These are phyloP conservation scores for Cordyceps javanica DNA, from an alignment of 2,329 filamentous ascomycete genomes.

Conservation along the genomic window DNA sequence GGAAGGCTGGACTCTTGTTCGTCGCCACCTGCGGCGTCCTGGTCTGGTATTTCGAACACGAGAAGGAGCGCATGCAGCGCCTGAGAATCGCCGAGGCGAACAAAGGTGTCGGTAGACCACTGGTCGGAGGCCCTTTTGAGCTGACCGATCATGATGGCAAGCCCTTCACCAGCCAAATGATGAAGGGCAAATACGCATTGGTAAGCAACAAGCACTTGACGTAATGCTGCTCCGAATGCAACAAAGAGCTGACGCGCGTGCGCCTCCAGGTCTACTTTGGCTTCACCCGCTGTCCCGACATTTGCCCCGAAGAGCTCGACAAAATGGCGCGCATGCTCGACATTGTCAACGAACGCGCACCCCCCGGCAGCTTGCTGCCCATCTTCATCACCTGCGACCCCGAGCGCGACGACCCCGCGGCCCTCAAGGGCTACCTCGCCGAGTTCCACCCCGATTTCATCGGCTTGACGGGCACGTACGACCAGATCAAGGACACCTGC, in stretches of 20 bases:
- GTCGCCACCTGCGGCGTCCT: slow-evolving; percentile 69
- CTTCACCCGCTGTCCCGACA: slow-evolving; percentile 97
- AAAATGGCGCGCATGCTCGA: slow-evolving; percentile 99
- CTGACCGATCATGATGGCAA: slow-evolving; percentile 77
- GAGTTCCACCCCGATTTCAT: slow-evolving; percentile 88
- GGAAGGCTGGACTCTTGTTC: slow-evolving; percentile 84
- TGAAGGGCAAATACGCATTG: slow-evolving; percentile 81
- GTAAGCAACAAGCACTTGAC: slow-evolving; percentile 36
- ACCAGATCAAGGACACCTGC: slow-evolving; percentile 89
- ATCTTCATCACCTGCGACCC: slow-evolving; percentile 97
- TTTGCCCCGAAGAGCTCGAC: slow-evolving; percentile 97
- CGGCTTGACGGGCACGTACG: slow-evolving; percentile 87
- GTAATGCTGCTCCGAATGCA: not conserved
- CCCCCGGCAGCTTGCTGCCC: slow-evolving; percentile 53
- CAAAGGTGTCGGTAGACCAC: slow-evolving; percentile 87
- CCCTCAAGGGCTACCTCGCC: slow-evolving; percentile 75
- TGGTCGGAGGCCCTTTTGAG: slow-evolving; percentile 83
- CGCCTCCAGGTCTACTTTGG: slow-evolving; percentile 80
- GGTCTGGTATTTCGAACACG: slow-evolving; percentile 85
- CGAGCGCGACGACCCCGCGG: slow-evolving; percentile 77
- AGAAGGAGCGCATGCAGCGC: slow-evolving; percentile 86
- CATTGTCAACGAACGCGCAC: slow-evolving; percentile 47
- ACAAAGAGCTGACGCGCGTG: not conserved
- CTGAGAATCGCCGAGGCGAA: slow-evolving; percentile 84
- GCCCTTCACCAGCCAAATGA: slow-evolving; percentile 68